Base-by-base conservation (phyloP, 2,329 filamentous ascomycete genomes). In the Sporothrix brunneoviolacea region DNA sequence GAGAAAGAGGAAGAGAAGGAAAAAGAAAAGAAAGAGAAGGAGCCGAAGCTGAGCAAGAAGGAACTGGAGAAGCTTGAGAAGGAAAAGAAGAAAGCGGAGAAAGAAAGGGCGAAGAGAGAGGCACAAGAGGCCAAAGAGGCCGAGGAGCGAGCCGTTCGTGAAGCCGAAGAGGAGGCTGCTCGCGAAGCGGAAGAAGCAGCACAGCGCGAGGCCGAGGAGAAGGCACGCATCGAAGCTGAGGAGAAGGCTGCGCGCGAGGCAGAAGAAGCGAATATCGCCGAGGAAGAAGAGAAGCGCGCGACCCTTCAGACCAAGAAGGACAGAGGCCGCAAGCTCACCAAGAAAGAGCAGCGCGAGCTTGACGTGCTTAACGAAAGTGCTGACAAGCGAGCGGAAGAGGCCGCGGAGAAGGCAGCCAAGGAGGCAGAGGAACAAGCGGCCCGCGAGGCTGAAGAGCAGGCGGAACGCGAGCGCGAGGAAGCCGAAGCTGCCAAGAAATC, bases 21-120 rank as follows among this genome's bases (percentile, higher is more conserved):
- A 8, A 55, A 57, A 24, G 55, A 62, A 30, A 63, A 59, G 21
- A 65, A 67, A 39, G 63, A 69, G 30, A 68, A 73, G 54, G 67
- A 70, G 48, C 64, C 66, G 8, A 76, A 72, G 60, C 63, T 76
- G 37, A 70, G 61, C 60, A 72, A 74, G 57, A 76, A 72, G 53
- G 75, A 77, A 58, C 68, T 72, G 16, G 71, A 73, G 58, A 74
- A 74, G 58, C 71, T 75, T 19, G 73, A 76, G 47, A 73, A 67
- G 48, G 61, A 65, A 39, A 64, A 64, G 57, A 60, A 60, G 54
- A 62, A 64, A 54, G 54, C 66, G n/a, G 64, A 60, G 59, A 65
- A 73, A 59, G 67, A 73, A 56, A 72, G 70, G 60, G 68, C 67
- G 27, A 70, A 71, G 58, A 64, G 62, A 33, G 71, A 74, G 59